Evolutionary conservation across 75 land plant species (phyloP).

Genomic region (Ceratopteris richardii): DNA sequence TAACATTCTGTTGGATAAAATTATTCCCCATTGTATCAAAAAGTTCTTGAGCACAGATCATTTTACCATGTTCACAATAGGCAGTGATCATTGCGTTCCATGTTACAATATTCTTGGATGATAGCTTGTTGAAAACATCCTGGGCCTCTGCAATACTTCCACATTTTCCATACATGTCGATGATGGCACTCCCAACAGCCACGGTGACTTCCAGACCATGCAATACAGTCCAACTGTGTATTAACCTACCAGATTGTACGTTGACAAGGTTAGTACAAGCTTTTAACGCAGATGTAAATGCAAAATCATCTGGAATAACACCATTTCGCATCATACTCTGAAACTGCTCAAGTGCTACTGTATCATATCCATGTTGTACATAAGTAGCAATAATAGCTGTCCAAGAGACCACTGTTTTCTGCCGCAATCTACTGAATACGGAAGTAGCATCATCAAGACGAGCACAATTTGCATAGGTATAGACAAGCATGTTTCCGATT

Average conservation of each 20-base stretch:
- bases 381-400: constrained; percentile 38
- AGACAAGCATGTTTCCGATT: constrained; percentile 22
- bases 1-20: too few species aligned
- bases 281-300: constrained; percentile 30
- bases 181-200: constrained; percentile 33
- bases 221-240: constrained; percentile 30
- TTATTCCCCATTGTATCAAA: too few species aligned
- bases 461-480: constrained; percentile 54
- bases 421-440: constrained; percentile 26
- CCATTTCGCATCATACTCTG: constrained; percentile 17
- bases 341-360: constrained; percentile 25
- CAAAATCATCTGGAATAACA: constrained; percentile 30
- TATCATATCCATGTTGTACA: constrained; percentile 31
- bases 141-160: constrained; percentile 32
- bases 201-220: constrained; percentile 25
- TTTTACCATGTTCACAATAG: too few species aligned
- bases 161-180: constrained; percentile 54
- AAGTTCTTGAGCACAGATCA: too few species aligned
- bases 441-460: constrained; percentile 22
- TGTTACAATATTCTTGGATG: constrained; percentile 17
- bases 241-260: constrained; percentile 23
- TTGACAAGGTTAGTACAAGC: constrained; percentile 22
- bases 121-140: constrained; percentile 19
- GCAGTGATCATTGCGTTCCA: constrained; percentile 16
- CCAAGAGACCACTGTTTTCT: constrained; percentile 41